phyloP scores from a whole-genome alignment of 2,329 filamentous ascomycete species.

The Fusarium compactum region DNA sequence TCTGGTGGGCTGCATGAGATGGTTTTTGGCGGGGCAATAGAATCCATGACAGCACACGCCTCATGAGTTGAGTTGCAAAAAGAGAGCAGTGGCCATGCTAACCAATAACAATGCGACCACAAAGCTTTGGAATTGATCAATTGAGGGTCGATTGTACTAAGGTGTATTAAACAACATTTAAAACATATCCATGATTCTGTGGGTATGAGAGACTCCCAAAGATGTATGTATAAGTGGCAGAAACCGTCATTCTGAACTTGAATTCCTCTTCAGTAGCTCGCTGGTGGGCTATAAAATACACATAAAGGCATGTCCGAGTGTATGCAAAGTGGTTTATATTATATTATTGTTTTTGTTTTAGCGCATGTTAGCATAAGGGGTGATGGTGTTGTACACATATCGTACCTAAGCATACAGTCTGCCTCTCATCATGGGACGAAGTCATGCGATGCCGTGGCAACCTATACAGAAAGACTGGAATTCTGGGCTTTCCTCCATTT shows the following conservation, averaged over 20 bases:
- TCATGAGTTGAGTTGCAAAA: conserved; percentile 12
- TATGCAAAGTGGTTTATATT: neutral
- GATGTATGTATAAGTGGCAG: neutral
- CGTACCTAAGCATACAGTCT: conserved; percentile 28
- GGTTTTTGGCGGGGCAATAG: conserved; percentile 43
- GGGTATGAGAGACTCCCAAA: neutral
- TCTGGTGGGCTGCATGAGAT: conserved; percentile 41
- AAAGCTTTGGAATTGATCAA: neutral
- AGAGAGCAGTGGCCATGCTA: neutral
- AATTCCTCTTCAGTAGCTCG: neutral
- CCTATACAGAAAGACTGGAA: conserved; percentile 10
- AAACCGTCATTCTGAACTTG: neutral
- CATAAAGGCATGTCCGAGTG: neutral
- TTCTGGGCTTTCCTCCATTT: conserved; percentile 65
- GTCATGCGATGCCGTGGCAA: neutral
- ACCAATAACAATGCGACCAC: neutral
- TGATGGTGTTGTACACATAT: conserved; percentile 9
- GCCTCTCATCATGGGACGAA: conserved; percentile 13
- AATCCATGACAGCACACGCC: conserved; percentile 27
- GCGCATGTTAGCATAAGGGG: neutral
- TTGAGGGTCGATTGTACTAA: neutral
- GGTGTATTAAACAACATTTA: neutral
- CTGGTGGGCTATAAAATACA: neutral
- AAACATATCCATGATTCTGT: neutral
- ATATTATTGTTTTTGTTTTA: neutral